Base-by-base conservation (phyloP, 495 filamentous ascomycete genomes). In the Neurospora sp. region DNA sequence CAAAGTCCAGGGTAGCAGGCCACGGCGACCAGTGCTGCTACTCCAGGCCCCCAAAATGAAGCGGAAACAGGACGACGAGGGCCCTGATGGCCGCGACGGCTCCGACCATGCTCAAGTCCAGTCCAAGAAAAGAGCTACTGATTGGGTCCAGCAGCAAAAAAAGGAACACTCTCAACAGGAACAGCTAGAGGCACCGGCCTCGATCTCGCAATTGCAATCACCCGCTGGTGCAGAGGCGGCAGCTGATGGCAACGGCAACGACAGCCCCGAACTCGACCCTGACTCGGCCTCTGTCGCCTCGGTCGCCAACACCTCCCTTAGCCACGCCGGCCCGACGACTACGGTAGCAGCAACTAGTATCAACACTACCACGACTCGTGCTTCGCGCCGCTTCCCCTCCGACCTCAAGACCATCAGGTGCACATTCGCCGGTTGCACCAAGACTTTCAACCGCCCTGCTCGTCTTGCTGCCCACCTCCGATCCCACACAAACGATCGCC, bases 381-480 rank as follows among this genome's bases (percentile, higher is more conserved):
- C 85, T 9, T 82, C 82, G 39, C 88, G 85, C 72, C 88, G 84
- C 75, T 87, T 86, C 77, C 91, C 91, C 40, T 92, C 90, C 5
- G 89, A 93, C 72, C 84, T 89, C 70, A 96, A 95, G 82, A 93
- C 87, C 27, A 89, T 91, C 76, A 81, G 79, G 48, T 97, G 94
- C 81, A 86, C 88, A 4, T 88, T 88, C 75, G 85, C 89, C 20
- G 88, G 86, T 44, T 97, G 94, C 78, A 79, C 81, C 35, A 94
- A 94, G 81, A 88, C 90, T n/a, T 97, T 94, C 88, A 95, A 96
- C 80, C 90, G 94, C 1, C 93, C 92, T 3, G 89, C 88, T n/a
- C 88, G 92, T 41, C 87, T 97, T 3, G 85, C 89, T n/a, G 88
- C 92, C 62, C 94, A 97, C 77, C 77, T 93, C 4, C 85, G 92